Base-by-base conservation (phyloP, 2,329 filamentous ascomycete genomes). In the Westerdykella aurantiaca region DNA sequence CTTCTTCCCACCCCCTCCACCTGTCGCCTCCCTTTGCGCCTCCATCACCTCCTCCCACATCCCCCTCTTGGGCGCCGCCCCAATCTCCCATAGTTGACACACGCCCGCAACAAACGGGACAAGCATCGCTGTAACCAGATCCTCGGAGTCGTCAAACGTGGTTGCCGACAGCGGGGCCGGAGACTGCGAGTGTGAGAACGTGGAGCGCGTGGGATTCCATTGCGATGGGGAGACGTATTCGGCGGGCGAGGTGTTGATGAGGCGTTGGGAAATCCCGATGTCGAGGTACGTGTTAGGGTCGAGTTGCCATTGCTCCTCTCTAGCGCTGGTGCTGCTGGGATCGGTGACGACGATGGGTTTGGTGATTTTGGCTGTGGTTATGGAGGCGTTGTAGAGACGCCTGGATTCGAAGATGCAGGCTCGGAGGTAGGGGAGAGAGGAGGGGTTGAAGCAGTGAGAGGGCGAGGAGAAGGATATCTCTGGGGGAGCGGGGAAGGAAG, bases 51-150 rank as follows among this genome's bases (percentile, higher is more conserved):
- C 53, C 12, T 66, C 61, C 10, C 58, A 47, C 29, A 66, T 49
- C 4, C 46, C 52, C 47, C 64, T 66, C 46, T 64, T 63, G 3
- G 62, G 60, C 18, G 62, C 62, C 0, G 62, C 51, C 1, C 42
- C 38, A 23, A 67, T 56, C 7, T 66, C 62, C 64, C 64, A 67
- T 2, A 67, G 56, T 47, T 67, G 64, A 13, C 52, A 45, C 6
- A 67, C 50, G 18, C 64, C 63, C 25, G 62, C 55, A 4, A 66
- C 41, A n/a, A 66, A 47, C 1, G 61, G 47, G 5, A 60, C 37
- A 7, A 63, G 42, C 5, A 66, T 53, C 0, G 57, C 53, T 3
- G 53, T 56, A 34, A 54, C 57, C 38, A 57, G 52, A 1, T 52
- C 47, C 23, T 51, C 49, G 1, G 56, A 45, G 1, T 31, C n/a